These are phyloP conservation scores for Talaromyces sp. DNA, from an alignment of 2,329 filamentous ascomycete species.

Conservation along the genomic window DNA sequence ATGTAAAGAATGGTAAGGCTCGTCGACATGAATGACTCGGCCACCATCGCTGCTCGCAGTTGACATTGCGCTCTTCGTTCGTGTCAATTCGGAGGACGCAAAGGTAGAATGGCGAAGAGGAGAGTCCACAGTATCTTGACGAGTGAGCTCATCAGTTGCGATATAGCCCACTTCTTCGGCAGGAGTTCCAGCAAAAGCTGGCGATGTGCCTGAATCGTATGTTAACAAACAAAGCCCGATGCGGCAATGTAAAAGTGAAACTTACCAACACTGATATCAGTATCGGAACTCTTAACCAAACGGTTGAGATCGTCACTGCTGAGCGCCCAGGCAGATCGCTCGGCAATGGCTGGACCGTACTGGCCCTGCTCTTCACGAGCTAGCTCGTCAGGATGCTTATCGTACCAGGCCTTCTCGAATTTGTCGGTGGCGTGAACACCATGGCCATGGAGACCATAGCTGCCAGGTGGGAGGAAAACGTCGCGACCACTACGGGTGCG, in stretches of 20 bases:
- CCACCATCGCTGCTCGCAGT: slow-evolving; percentile 24
- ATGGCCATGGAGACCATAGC: slow-evolving; percentile 90
- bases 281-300: slow-evolving; percentile 72
- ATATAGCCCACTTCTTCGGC: slow-evolving; percentile 89
- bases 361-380: slow-evolving; percentile 67
- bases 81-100: slow-evolving; percentile 49
- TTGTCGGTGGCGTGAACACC: slow-evolving; percentile 67
- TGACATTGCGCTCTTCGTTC: slow-evolving; percentile 23
- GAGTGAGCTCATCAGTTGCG: slow-evolving; percentile 79
- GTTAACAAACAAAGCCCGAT: slow-evolving; percentile 18
- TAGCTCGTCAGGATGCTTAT: slow-evolving; percentile 81
- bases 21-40: slow-evolving; percentile 73
- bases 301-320: slow-evolving; percentile 88
- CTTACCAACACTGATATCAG: slow-evolving; percentile 55
- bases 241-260: neutral
- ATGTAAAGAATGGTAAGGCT: slow-evolving; percentile 51
- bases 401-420: slow-evolving; percentile 87
- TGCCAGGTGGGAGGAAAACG: slow-evolving; percentile 74
- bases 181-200: slow-evolving; percentile 68
- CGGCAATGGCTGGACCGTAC: slow-evolving; percentile 59
- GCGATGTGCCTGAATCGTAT: slow-evolving; percentile 57
- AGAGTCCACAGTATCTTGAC: slow-evolving; percentile 58
- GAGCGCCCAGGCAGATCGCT: slow-evolving; percentile 74
- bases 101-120: slow-evolving; percentile 53
- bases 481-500: slow-evolving; percentile 72